A percentile compares a stretch with the other conserved stretches of the same genome.
These are phyloP conservation scores for Neonectria neomacrospora DNA, from an alignment of 2,329 filamentous ascomycete species.

Conservation along the genomic window DNA sequence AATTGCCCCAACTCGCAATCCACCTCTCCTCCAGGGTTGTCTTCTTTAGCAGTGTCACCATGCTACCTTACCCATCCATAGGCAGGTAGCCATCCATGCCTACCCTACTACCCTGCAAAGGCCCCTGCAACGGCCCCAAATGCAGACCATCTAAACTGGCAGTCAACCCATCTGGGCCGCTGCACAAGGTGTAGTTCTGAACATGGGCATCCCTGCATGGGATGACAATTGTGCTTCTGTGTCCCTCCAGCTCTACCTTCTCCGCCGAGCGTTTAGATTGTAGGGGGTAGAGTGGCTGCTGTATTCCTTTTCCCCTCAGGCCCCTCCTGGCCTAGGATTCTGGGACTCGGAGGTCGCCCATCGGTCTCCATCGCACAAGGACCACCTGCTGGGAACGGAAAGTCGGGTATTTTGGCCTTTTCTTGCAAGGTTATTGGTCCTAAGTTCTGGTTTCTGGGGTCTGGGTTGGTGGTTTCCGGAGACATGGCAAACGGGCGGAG, in stretches of 20 bases:
- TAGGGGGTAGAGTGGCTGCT: conserved; percentile 33
- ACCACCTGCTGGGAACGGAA: conserved; percentile 29
- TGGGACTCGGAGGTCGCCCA: conserved; percentile 9
- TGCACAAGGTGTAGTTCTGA: conserved; percentile 32
- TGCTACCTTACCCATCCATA: conserved; percentile 21
- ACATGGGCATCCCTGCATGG: conserved; percentile 36
- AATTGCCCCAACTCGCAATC: conserved; percentile 7
- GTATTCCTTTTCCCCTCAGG: conserved; percentile 10
- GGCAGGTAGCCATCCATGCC: not conserved
- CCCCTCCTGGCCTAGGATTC: not conserved
- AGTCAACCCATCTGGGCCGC: conserved; percentile 39
- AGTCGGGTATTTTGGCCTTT: conserved; percentile 30
- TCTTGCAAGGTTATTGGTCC: conserved; percentile 16
- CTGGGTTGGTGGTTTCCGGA: conserved; percentile 4
- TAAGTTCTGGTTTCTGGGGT: conserved; percentile 7
- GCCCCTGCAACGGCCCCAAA: conserved; percentile 13
- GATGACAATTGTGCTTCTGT: conserved; percentile 28
- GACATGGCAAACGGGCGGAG: conserved; percentile 21
- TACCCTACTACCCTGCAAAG: conserved; percentile 7
- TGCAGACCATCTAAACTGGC: conserved; percentile 41
- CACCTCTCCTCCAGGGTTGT: not conserved
- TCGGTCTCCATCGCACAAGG: conserved; percentile 13
- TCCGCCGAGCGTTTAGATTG: conserved; percentile 32
- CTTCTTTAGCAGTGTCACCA: conserved; percentile 17
- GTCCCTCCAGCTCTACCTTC: conserved; percentile 5